Conservation (phyloP, 2,329 filamentous ascomycete genomes). For the Colletotrichum echinochloae region DNA sequence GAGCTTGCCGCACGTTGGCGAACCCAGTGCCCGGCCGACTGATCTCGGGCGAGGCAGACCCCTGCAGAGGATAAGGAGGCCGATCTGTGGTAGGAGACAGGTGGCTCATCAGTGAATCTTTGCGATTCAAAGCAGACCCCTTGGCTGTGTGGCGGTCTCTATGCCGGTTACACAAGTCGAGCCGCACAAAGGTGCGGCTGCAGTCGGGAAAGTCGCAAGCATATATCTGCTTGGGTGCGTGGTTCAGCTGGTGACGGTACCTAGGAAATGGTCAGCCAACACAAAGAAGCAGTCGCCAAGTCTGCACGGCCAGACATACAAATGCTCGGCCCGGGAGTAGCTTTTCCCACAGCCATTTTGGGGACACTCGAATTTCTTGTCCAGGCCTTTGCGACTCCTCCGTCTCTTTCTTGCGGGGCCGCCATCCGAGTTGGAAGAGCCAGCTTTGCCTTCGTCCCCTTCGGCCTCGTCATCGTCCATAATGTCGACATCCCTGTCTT, state of each 20-base stretch:
- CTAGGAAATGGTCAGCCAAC: constrained; percentile 54
- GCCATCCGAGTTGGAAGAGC: constrained; percentile 66
- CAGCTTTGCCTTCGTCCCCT: constrained; percentile 56
- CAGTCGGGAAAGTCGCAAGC: constrained; percentile 94
- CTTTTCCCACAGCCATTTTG: constrained; percentile 92
- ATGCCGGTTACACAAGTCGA: constrained; percentile 90
- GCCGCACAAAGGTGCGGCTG: constrained; percentile 88
- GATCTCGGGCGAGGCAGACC: constrained; percentile 61
- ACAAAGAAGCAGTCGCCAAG: not conserved
- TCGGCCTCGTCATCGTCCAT: constrained; percentile 55
- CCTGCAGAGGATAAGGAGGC: constrained; percentile 54
- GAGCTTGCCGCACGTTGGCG: constrained; percentile 53
- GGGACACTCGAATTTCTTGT: constrained; percentile 87
- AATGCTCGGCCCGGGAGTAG: constrained; percentile 94
- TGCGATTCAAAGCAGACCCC: constrained; percentile 80
- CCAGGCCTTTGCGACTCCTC: constrained; percentile 80
- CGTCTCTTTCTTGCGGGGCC: constrained; percentile 71
- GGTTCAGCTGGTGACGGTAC: constrained; percentile 94
- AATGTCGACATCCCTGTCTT: constrained; percentile 56
- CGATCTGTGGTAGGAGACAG: constrained; percentile 58
- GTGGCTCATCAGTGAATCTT: constrained; percentile 73
- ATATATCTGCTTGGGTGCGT: constrained; percentile 95
- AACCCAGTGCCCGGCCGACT: constrained; percentile 58
- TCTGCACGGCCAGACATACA: constrained; percentile 69
- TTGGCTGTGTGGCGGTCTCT: constrained; percentile 84